Conservation (phyloP, 2,329 filamentous ascomycete species). For the Trichoderma sp. region DNA sequence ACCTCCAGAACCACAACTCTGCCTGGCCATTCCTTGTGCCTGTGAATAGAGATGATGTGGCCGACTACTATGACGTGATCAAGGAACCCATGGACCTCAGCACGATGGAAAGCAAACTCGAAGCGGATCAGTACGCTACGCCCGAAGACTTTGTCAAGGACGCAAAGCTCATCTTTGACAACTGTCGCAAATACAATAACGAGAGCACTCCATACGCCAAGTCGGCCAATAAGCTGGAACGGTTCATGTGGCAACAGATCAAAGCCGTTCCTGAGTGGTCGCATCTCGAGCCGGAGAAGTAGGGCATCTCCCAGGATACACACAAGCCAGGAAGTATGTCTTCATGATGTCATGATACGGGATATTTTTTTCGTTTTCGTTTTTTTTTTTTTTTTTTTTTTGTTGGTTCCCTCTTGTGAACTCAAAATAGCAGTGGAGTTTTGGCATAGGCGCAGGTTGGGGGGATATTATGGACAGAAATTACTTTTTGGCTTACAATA, state of each 20-base stretch:
- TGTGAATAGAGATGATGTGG: constrained; percentile 91
- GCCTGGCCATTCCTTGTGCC: constrained; percentile 94
- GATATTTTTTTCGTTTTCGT: not conserved
- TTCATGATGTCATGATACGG: not conserved
- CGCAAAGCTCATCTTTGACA: constrained; percentile 85
- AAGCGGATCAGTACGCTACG: constrained; percentile 85
- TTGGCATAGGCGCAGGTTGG: not conserved
- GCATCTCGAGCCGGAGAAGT: constrained; percentile 51
- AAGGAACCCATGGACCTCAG: constrained; percentile 95
- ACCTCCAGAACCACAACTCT: constrained; percentile 88
- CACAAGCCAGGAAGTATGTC: not conserved
- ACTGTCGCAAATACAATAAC: constrained; percentile 95
- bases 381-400: not conserved
- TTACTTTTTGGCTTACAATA: not conserved
- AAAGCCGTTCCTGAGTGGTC: constrained; percentile 92
- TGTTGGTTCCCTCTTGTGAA: not conserved
- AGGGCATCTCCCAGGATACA: constrained; percentile 23
- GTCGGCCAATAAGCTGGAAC: constrained; percentile 86
- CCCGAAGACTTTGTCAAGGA: constrained; percentile 93
- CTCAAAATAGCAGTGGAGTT: constrained; percentile 10
- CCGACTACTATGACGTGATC: constrained; percentile 99
- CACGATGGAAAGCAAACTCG: constrained; percentile 94
- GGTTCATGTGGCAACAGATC: constrained; percentile 93
- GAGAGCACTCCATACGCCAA: constrained; percentile 95
- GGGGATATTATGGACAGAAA: not conserved